Evolutionary conservation across 1,139 yeast species (phyloP).

Genomic region (Blastobotrys proliferans): DNA sequence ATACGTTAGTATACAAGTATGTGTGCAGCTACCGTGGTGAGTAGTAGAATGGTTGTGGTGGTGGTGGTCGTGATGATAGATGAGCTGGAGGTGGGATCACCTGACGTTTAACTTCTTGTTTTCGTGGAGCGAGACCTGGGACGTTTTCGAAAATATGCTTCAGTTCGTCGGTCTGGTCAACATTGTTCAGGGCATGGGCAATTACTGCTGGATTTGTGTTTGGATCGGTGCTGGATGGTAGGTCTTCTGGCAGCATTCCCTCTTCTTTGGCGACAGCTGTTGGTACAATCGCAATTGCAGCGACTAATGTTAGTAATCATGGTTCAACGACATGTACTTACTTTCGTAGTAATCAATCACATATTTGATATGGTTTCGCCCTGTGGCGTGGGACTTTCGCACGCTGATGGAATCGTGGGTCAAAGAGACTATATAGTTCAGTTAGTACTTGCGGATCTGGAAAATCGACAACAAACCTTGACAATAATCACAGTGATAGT

Average conservation of each 20-base stretch:
- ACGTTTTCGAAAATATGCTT: conserved; percentile 17
- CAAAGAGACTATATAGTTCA: conserved; percentile 45
- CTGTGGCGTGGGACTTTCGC: conserved; percentile 74
- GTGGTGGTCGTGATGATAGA: conserved; percentile 24
- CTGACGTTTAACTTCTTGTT: neutral
- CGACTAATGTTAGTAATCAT: conserved; percentile 9
- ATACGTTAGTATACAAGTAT: too few species aligned
- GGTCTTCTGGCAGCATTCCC: conserved; percentile 25
- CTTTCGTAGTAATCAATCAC: conserved; percentile 75
- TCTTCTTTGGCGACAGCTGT: conserved; percentile 27
- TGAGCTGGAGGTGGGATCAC: conserved; percentile 24
- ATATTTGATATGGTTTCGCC: conserved; percentile 70
- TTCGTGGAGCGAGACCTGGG: conserved; percentile 22
- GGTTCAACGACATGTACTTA: conserved; percentile 17
- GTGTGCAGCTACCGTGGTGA: too few species aligned
- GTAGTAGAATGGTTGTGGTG: conserved; percentile 24
- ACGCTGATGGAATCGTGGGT: conserved; percentile 91
- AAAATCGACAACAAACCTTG: conserved; percentile 40
- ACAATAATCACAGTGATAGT: conserved; percentile 67
- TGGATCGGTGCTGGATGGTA: conserved; percentile 17
- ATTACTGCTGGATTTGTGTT: conserved; percentile 9
- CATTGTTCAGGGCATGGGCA: conserved; percentile 14
- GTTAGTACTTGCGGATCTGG: conserved; percentile 9
- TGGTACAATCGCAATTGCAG: too few species aligned
- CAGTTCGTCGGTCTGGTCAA: conserved; percentile 24